These are phyloP conservation scores for Erysimum cheiranthoides DNA, from an alignment of 345 rosid species.

Conservation along the genomic window DNA sequence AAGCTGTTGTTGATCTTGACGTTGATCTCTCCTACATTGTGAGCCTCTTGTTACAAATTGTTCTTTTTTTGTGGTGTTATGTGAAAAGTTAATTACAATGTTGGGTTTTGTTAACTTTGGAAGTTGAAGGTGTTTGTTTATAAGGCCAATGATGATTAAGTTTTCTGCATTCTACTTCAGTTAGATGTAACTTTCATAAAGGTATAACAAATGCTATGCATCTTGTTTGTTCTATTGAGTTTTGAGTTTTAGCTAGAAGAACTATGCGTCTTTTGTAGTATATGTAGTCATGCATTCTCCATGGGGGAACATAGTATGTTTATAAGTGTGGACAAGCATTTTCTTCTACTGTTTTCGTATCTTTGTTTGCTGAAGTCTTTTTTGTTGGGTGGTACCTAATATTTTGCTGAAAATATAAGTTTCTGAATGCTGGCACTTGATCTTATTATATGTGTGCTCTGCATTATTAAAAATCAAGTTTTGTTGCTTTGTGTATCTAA, in stretches of 20 bases:
- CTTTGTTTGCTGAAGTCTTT: neutral
- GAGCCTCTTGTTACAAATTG: slow-evolving; percentile 47
- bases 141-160: neutral
- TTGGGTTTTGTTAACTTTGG: neutral
- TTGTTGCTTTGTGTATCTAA: slow-evolving; percentile 48
- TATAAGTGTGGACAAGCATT: neutral
- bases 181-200: neutral
- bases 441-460: neutral
- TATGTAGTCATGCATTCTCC: neutral
- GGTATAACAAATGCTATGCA: neutral
- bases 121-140: slow-evolving; percentile 7
- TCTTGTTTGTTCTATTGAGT: slow-evolving; percentile 1
- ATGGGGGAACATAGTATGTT: neutral
- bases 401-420: neutral
- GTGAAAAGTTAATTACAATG: slow-evolving; percentile 13
- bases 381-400: neutral
- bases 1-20: slow-evolving; percentile 61
- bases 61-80: slow-evolving; percentile 1
- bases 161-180: neutral
- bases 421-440: slow-evolving; percentile 18
- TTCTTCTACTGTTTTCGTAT: slow-evolving; percentile 13
- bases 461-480: slow-evolving; percentile 26
- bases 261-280: slow-evolving; percentile 4
- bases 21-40: slow-evolving; percentile 77
- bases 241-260: neutral